Evolutionary conservation across 2,329 filamentous ascomycete genomes (phyloP).

Genomic region (Paraconiothyrium brasiliense): DNA sequence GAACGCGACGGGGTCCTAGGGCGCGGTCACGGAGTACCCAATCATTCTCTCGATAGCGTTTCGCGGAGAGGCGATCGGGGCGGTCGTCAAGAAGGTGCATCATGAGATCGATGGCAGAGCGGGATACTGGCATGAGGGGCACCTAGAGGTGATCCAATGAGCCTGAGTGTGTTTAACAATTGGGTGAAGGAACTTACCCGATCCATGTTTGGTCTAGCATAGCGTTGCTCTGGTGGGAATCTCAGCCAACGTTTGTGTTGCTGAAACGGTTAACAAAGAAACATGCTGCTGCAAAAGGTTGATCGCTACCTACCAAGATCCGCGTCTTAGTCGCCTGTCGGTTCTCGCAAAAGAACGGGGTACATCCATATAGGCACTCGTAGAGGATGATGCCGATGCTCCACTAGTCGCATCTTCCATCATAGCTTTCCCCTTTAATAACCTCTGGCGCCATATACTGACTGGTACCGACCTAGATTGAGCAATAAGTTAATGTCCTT

Average conservation of each 20-base stretch:
- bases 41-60: conserved; percentile 76
- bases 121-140: conserved; percentile 64
- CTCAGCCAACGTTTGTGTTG: conserved; percentile 74
- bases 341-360: conserved; percentile 85
- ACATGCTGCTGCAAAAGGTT: not conserved
- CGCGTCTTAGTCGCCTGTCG: conserved; percentile 85
- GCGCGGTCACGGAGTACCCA: conserved; percentile 38
- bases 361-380: conserved; percentile 92
- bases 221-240: conserved; percentile 70
- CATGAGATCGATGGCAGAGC: conserved; percentile 80
- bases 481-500: not conserved
- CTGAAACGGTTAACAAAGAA: conserved; percentile 52
- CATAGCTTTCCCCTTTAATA: conserved; percentile 81
- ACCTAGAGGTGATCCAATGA: not conserved
- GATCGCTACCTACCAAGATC: conserved; percentile 70
- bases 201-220: conserved; percentile 62
- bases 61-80: conserved; percentile 78
- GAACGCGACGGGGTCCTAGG: conserved; percentile 32
- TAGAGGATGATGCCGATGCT: conserved; percentile 94
- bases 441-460: conserved; percentile 99
- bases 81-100: conserved; percentile 76
- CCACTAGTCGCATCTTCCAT: conserved; percentile 96
- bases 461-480: conserved; percentile 77
- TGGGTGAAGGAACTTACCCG: conserved; percentile 24
- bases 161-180: not conserved